These are phyloP conservation scores for Triticum monococcum DNA, from an alignment of 176 grass and related monocot species.

Conservation along the genomic window DNA sequence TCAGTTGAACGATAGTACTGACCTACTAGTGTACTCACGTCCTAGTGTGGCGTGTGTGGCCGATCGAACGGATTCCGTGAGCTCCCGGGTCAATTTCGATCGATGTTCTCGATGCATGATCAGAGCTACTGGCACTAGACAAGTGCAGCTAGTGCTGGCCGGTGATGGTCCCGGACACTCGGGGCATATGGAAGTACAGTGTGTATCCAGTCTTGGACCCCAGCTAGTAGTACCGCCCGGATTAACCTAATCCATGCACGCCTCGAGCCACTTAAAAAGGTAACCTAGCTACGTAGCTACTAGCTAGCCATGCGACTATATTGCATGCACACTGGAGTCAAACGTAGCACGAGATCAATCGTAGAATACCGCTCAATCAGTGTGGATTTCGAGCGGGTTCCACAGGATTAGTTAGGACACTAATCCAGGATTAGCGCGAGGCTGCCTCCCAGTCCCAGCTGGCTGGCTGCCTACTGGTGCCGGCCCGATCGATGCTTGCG, in stretches of 20 bases:
- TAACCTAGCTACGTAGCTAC: neutral
- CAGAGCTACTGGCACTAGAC: neutral
- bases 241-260: conserved; percentile 34
- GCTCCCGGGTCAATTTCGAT: conserved; percentile 8
- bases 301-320: neutral
- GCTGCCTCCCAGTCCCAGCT: conserved; percentile 46
- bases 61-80: neutral
- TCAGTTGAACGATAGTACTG: conserved; percentile 20
- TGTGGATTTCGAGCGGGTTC: conserved; percentile 26
- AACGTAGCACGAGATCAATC: conserved; percentile 26
- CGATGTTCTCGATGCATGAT: conserved; percentile 36
- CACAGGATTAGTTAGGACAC: conserved; percentile 30
- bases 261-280: conserved; percentile 68
- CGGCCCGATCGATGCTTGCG: neutral
- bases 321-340: conserved; percentile 48
- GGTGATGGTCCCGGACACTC: conserved; percentile 34
- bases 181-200: neutral
- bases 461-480: conserved; percentile 20
- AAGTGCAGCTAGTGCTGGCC: neutral
- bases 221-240: neutral
- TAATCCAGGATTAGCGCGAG: conserved; percentile 60
- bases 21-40: neutral
- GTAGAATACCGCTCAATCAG: neutral
- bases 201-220: neutral
- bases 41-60: neutral